A percentile compares a stretch with the other conserved stretches of the same genome.
phyloP scores from a whole-genome alignment of 1,284 basidiomycete genomes.

The Waitea zeae region DNA sequence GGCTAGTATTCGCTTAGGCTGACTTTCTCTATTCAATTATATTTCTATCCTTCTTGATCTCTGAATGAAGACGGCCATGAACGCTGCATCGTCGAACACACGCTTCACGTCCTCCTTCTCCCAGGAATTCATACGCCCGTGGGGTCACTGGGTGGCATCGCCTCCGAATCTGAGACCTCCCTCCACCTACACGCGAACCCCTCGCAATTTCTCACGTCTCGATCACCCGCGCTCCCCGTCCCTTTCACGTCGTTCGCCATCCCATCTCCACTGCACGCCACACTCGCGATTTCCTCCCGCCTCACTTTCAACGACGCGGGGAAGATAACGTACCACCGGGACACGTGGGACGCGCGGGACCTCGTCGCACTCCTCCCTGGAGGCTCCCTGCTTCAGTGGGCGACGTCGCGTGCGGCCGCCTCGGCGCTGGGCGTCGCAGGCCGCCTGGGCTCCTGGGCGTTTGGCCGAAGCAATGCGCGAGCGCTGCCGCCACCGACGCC shows the following conservation, averaged over 20 bases:
- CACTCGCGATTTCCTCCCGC: slow-evolving; percentile 47
- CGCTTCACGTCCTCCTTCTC: slow-evolving; percentile 19
- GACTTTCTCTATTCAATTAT: neutral
- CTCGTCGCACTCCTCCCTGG: slow-evolving; percentile 52
- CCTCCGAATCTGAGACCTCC: too few species aligned
- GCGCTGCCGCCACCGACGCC: neutral
- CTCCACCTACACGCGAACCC: neutral
- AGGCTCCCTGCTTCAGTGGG: slow-evolving; percentile 44
- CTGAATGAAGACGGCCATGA: slow-evolving; percentile 41
- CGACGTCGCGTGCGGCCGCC: slow-evolving; percentile 39
- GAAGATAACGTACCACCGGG: slow-evolving; percentile 52
- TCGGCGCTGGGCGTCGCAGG: slow-evolving; percentile 23
- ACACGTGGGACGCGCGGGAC: slow-evolving; percentile 61
- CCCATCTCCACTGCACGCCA: slow-evolving; percentile 54
- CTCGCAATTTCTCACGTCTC: too few species aligned
- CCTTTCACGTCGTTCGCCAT: slow-evolving; percentile 28
- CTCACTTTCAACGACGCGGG: slow-evolving; percentile 62
- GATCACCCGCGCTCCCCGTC: slow-evolving; percentile 10
- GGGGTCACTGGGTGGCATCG: too few species aligned
- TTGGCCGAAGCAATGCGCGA: slow-evolving; percentile 6
- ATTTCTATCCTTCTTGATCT: neutral
- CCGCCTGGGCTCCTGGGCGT: slow-evolving; percentile 11
- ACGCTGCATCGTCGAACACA: slow-evolving; percentile 53
- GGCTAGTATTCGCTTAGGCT: neutral
- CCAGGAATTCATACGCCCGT: slow-evolving; percentile 20